Conservation (phyloP, 768 basidiomycete species). For the Boletus bicolor region DNA sequence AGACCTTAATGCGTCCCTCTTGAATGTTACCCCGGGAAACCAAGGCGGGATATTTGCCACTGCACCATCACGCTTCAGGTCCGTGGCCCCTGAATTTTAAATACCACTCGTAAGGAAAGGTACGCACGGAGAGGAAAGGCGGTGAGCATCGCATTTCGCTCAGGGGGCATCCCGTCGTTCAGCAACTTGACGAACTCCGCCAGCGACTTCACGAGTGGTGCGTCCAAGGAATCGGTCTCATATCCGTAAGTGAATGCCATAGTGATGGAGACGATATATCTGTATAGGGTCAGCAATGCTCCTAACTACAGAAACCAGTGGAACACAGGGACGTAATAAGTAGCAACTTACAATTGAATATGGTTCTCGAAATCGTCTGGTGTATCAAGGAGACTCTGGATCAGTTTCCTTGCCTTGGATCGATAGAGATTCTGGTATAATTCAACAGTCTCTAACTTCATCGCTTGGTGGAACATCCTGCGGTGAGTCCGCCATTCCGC, state of each 20-base stretch:
- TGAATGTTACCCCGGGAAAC: conserved; percentile 31
- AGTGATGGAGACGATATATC: conserved; percentile 32
- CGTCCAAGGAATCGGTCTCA: conserved; percentile 25
- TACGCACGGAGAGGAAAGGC: conserved; percentile 30
- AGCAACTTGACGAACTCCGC: conserved; percentile 22
- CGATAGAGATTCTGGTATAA: conserved; percentile 23
- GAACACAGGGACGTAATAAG: background rate
- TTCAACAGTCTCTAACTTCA: conserved; percentile 20
- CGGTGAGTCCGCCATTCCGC: conserved; percentile 29
- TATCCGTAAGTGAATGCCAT: conserved; percentile 32
- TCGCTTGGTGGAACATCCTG: conserved; percentile 27
- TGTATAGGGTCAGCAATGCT: conserved; percentile 1
- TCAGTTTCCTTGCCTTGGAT: conserved; percentile 20
- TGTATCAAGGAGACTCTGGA: conserved; percentile 19
- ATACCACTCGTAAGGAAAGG: background rate
- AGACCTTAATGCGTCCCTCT: conserved; percentile 26
- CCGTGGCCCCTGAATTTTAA: background rate
- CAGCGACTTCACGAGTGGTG: conserved; percentile 26
- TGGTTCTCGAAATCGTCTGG: conserved; percentile 26
- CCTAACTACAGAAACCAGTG: background rate
- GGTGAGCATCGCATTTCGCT: conserved; percentile 26
- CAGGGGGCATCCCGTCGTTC: conserved; percentile 24
- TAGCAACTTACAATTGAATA: conserved; percentile 17
- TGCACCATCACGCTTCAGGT: conserved; percentile 8
- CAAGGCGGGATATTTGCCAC: conserved; percentile 28